These are phyloP conservation scores for Zygosaccharomyces pseudobailii DNA, from an alignment of 1,139 yeast genomes.

Conservation along the genomic window DNA sequence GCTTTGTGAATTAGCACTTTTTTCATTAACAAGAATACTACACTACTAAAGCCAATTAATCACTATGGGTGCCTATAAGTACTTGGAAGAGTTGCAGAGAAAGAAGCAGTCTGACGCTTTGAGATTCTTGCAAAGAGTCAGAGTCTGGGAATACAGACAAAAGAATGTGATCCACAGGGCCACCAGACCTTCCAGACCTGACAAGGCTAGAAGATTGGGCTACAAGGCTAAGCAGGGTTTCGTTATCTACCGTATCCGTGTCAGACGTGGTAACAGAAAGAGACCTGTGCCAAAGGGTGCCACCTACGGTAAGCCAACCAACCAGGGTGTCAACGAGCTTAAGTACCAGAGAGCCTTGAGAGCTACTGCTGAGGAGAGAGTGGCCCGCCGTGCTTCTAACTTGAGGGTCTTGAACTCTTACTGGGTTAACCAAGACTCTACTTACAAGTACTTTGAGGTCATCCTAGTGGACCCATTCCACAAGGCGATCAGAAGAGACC, in stretches of 20 bases:
- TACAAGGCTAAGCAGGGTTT: slow-evolving; percentile 99
- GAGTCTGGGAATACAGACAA: slow-evolving; percentile 99
- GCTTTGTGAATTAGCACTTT: neutral
- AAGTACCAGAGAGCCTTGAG: slow-evolving; percentile 98
- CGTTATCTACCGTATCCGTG: slow-evolving; percentile 97
- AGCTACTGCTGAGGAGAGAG: slow-evolving; percentile 99
- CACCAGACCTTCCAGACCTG: slow-evolving; percentile 98
- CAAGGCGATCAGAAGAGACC: slow-evolving; percentile 98
- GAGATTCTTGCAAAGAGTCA: slow-evolving; percentile 98
- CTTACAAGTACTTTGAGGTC: slow-evolving; percentile 98
- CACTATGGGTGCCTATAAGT: slow-evolving; percentile 98
- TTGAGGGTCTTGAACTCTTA: slow-evolving; percentile 98
- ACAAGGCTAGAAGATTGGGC: slow-evolving; percentile 99
- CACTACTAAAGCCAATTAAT: neutral
- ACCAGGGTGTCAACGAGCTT: slow-evolving; percentile 99
- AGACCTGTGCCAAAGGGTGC: slow-evolving; percentile 99
- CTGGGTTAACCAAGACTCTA: slow-evolving; percentile 99
- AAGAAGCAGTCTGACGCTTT: slow-evolving; percentile 99
- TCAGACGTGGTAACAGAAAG: slow-evolving; percentile 99
- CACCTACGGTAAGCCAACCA: slow-evolving; percentile 99
- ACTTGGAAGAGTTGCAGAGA: slow-evolving; percentile 98
- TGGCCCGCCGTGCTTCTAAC: slow-evolving; percentile 98
- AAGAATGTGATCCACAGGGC: slow-evolving; percentile 99
- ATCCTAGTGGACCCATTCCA: slow-evolving; percentile 96
- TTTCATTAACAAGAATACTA: neutral